Evolutionary conservation across 2,329 filamentous ascomycete genomes (phyloP).

Genomic region (Penicillium sp.): DNA sequence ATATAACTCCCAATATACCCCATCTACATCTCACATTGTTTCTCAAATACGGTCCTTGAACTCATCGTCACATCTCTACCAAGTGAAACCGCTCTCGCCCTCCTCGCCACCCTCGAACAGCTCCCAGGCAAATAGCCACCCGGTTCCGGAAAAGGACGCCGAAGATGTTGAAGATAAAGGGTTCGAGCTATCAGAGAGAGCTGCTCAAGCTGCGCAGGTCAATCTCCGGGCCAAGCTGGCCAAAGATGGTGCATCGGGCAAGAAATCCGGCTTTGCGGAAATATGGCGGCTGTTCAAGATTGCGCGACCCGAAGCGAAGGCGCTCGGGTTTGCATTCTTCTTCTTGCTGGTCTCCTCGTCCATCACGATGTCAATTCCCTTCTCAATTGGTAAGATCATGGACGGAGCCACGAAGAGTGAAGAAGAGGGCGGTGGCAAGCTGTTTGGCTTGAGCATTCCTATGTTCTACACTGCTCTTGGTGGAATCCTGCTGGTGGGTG

Average conservation of each 20-base stretch:
- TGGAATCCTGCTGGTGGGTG: slow-evolving; percentile 78
- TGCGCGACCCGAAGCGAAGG: slow-evolving; percentile 80
- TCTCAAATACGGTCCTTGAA: slow-evolving; percentile 38
- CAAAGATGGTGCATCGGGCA: slow-evolving; percentile 70
- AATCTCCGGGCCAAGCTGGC: slow-evolving; percentile 87
- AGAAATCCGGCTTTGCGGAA: slow-evolving; percentile 71
- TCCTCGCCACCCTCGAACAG: slow-evolving; percentile 25
- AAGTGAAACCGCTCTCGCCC: slow-evolving; percentile 33
- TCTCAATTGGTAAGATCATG: slow-evolving; percentile 93
- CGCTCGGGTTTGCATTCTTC: slow-evolving; percentile 78
- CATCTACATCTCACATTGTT: slow-evolving; percentile 24
- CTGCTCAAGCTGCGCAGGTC: slow-evolving; percentile 82
- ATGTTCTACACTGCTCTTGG: slow-evolving; percentile 89
- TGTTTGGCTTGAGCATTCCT: slow-evolving; percentile 83
- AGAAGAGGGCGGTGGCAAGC: slow-evolving; percentile 65
- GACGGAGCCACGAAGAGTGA: slow-evolving; percentile 82
- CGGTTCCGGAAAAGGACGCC: slow-evolving; percentile 49
- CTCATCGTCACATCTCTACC: slow-evolving; percentile 35
- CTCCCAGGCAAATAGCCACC: slow-evolving; percentile 38
- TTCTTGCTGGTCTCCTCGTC: slow-evolving; percentile 87
- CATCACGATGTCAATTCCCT: slow-evolving; percentile 95
- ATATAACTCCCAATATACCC: slow-evolving; percentile 23
- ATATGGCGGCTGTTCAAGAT: slow-evolving; percentile 89
- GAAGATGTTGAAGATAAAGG: slow-evolving; percentile 65
- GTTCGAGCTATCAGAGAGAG: slow-evolving; percentile 80